These are phyloP conservation scores for Kentomonas sorsogonicus DNA, from an alignment of 208 protist species.

Conservation along the genomic window DNA sequence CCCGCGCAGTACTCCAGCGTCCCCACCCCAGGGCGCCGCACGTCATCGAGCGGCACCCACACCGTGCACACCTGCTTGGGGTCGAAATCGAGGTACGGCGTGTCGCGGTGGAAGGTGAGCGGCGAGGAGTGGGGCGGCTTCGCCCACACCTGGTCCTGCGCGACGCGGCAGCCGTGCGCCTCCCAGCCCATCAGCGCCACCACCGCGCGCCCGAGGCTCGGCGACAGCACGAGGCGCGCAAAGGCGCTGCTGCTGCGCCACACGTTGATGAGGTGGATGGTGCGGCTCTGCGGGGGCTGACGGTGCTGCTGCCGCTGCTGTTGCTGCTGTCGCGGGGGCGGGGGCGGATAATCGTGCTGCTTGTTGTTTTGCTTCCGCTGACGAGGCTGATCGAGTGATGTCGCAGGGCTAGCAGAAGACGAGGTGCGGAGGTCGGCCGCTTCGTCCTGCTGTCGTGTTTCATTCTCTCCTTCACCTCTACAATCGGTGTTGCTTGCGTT, in stretches of 20 bases:
- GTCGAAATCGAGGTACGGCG: conserved; percentile 33
- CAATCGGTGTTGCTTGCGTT: too few relatives aligned
- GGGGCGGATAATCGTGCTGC: too few relatives aligned
- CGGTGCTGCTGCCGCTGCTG: too few relatives aligned
- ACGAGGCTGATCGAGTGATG: too few relatives aligned
- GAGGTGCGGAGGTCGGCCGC: too few relatives aligned
- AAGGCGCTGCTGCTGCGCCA: conserved; percentile 18
- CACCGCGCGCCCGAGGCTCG: conserved; percentile 14
- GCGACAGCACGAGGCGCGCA: conserved; percentile 14
- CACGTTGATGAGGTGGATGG: conserved; percentile 28
- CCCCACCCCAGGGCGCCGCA: conserved; percentile 14
- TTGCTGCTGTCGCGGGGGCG: too few relatives aligned
- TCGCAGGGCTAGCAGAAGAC: too few relatives aligned
- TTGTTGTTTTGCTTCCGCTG: too few relatives aligned
- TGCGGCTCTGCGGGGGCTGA: too few relatives aligned
- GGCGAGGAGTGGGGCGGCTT: conserved; percentile 27
- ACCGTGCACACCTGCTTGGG: conserved; percentile 40
- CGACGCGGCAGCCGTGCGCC: conserved; percentile 23
- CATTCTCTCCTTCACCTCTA: too few relatives aligned
- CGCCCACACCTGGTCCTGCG: conserved; percentile 41
- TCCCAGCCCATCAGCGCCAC: conserved; percentile 28
- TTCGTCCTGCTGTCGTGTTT: too few relatives aligned
- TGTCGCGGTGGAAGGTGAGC: conserved; percentile 46
- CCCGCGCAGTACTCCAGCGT: conserved; percentile 39
- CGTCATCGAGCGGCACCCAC: conserved; percentile 31